Conservation (phyloP, 257 asterid genomes). For the Cordia subcordata region DNA sequence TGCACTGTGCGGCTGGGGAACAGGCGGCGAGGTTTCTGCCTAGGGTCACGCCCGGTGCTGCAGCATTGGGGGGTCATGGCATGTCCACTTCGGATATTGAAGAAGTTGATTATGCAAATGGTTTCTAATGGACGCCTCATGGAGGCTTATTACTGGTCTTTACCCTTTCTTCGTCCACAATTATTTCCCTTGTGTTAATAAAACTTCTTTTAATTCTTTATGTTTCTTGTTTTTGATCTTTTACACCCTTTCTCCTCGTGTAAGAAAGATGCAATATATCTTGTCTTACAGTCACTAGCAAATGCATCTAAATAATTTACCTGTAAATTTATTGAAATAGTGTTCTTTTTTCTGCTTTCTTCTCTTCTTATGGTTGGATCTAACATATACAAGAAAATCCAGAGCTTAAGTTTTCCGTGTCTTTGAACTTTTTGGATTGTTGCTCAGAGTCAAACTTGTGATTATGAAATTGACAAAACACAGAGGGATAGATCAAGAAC, state of each 20-base stretch:
- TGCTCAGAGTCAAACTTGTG: too few species aligned
- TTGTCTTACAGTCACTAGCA: too few species aligned
- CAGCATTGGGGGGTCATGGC: constrained; percentile 47
- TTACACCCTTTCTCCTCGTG: neutral
- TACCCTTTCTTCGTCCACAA: constrained; percentile 57
- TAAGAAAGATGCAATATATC: too few species aligned
- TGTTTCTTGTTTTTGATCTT: neutral
- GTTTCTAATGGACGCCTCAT: constrained; percentile 32
- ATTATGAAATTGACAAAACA: too few species aligned
- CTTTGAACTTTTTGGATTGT: too few species aligned
- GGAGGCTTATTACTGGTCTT: constrained; percentile 54
- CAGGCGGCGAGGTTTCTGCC: constrained; percentile 50
- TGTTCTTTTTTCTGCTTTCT: neutral
- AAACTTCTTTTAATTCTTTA: neutral
- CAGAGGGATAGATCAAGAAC: too few species aligned
- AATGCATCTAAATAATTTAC: too few species aligned
- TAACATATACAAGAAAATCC: too few species aligned
- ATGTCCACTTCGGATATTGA: constrained; percentile 39
- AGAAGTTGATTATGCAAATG: constrained; percentile 44
- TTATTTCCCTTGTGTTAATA: constrained; percentile 48
- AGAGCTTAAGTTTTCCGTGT: too few species aligned
- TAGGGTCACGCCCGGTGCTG: constrained; percentile 48
- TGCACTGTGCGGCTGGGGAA: constrained; percentile 46
- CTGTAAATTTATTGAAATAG: neutral
- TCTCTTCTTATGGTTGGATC: neutral